Conservation (phyloP, 441 rosid genomes). For the Dalechampia spathulata region DNA sequence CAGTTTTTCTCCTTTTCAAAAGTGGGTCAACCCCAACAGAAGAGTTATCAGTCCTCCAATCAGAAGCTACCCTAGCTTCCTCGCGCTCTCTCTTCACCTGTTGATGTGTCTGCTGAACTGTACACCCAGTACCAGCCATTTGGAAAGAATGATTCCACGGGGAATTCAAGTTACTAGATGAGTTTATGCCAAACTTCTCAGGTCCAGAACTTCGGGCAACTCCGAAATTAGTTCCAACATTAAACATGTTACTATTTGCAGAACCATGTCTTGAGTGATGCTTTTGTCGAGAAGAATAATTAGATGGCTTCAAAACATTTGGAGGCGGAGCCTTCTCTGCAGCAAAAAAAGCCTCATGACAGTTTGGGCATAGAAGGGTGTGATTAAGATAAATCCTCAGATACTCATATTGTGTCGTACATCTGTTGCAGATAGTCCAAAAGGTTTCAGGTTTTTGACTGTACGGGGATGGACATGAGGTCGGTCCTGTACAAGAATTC, state of each 20-base stretch:
- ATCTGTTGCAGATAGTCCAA: constrained; percentile 77
- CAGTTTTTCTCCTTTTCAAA: constrained; percentile 34
- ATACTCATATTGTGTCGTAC: constrained; percentile 80
- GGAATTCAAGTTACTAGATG: constrained; percentile 1
- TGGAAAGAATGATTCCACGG: too few relatives aligned
- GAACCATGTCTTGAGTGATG: constrained; percentile 37
- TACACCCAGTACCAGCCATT: too few relatives aligned
- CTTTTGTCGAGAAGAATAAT: constrained; percentile 36
- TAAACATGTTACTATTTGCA: constrained; percentile 22
- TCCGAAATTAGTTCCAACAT: constrained; percentile 24
- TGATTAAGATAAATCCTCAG: constrained; percentile 66
- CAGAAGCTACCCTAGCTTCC: too few relatives aligned
- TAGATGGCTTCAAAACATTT: constrained; percentile 32
- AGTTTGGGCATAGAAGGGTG: constrained; percentile 71
- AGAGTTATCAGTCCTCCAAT: too few relatives aligned
- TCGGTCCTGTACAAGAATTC: constrained; percentile 11
- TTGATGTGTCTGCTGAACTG: too few relatives aligned
- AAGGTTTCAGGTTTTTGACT: constrained; percentile 53
- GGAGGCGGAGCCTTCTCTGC: constrained; percentile 57
- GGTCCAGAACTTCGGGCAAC: constrained; percentile 13
- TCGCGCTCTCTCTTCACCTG: too few relatives aligned
- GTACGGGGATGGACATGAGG: constrained; percentile 24
- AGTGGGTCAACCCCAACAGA: constrained; percentile 19
- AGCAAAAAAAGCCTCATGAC: constrained; percentile 62
- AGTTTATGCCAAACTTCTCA: constrained; percentile 9